Conservation (phyloP, 148 eudicot species). For the Vaccinium vitisidaea region DNA sequence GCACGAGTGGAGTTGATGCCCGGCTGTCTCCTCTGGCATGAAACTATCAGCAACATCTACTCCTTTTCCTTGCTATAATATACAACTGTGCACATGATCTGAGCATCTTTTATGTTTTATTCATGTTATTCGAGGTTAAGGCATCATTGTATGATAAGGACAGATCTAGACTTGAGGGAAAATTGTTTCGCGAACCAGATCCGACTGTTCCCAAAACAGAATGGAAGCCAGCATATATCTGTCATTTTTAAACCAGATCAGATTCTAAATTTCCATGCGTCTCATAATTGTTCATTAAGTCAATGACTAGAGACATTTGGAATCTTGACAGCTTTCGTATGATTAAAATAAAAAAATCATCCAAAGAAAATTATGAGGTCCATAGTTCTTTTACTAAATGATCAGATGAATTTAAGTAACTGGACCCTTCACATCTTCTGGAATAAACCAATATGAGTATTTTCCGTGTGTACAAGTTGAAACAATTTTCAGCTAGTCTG, state of each 20-base stretch:
- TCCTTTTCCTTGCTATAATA: not conserved
- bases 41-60: not conserved
- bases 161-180: not conserved
- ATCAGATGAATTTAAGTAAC: not conserved
- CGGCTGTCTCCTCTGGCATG: not conserved
- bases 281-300: not conserved
- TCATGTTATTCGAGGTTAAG: not conserved
- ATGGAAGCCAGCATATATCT: not conserved
- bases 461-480: not conserved
- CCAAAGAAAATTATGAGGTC: not conserved
- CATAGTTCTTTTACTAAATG: not conserved
- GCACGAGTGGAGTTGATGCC: constrained; percentile 1
- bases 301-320: not conserved
- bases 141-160: not conserved
- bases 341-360: not conserved
- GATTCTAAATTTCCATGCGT: not conserved
- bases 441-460: not conserved
- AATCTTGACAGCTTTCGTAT: not conserved
- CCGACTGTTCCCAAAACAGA: not conserved
- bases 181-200: not conserved
- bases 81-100: not conserved
- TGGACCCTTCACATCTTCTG: not conserved
- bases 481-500: not conserved
- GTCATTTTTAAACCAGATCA: not conserved
- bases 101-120: not conserved